Evolutionary conservation across 352 stramenopile genomes (phyloP).

Genomic region (Pythium monospermum): DNA sequence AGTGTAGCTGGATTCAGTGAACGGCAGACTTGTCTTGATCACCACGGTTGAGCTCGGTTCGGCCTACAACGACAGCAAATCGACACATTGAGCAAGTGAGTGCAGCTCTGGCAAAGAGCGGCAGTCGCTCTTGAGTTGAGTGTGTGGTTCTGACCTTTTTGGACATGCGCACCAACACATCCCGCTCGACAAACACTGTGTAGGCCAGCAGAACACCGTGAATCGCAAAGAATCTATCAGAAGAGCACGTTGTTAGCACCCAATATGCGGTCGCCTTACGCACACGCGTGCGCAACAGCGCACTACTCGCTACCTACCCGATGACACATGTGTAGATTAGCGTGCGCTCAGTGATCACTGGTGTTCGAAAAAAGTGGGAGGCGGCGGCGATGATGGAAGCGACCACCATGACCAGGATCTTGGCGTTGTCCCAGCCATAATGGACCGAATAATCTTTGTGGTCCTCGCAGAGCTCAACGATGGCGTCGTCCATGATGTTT

Average conservation of each 20-base stretch:
- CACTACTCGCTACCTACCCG: conserved; percentile 27
- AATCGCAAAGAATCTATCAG: conserved; percentile 71
- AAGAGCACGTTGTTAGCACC: not conserved
- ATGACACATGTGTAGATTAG: conserved; percentile 68
- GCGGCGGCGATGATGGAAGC: conserved; percentile 49
- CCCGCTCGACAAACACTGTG: conserved; percentile 67
- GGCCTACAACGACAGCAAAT: conserved; percentile 23
- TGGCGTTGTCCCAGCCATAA: conserved; percentile 82
- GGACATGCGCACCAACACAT: conserved; percentile 70
- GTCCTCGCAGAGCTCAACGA: conserved; percentile 68
- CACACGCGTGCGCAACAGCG: not conserved
- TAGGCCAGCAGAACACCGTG: conserved; percentile 71
- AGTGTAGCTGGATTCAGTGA: conserved; percentile 68
- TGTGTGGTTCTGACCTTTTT: conserved; percentile 49
- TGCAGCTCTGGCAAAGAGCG: no score
- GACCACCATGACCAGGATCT: conserved; percentile 74
- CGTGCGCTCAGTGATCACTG: conserved; percentile 51
- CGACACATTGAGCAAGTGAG: conserved; percentile 6
- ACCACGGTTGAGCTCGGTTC: conserved; percentile 34
- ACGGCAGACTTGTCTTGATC: conserved; percentile 65
- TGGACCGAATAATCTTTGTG: conserved; percentile 52
- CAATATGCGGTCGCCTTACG: not conserved
- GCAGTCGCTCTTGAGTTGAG: no score
- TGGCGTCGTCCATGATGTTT: conserved; percentile 80
- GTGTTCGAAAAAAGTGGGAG: conserved; percentile 69